Evolutionary conservation across 805 yeast genomes (phyloP).

Genomic region (Kuraishia cidri): DNA sequence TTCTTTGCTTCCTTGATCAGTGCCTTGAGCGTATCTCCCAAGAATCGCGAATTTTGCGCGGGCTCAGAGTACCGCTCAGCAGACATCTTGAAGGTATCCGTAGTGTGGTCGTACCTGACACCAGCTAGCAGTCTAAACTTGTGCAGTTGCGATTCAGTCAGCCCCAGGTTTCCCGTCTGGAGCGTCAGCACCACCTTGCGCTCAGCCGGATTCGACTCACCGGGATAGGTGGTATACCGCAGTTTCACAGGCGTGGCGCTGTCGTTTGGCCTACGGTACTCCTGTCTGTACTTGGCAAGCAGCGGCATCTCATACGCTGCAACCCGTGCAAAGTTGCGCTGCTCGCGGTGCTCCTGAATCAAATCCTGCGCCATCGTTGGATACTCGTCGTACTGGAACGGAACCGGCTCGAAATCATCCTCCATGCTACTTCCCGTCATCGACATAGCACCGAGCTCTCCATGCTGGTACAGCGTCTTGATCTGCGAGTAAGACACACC

Average conservation of each 20-base stretch:
- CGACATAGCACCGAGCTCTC: constrained; percentile 30
- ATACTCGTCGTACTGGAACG: constrained; percentile 55
- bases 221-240: constrained; percentile 64
- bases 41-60: constrained; percentile 74
- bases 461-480: constrained; percentile 26
- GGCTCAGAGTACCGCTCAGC: constrained; percentile 61
- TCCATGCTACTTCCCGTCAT: constrained; percentile 25
- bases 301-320: constrained; percentile 92
- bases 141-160: constrained; percentile 46
- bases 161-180: constrained; percentile 41
- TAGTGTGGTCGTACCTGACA: constrained; percentile 57
- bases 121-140: constrained; percentile 78
- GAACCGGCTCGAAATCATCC: constrained; percentile 27
- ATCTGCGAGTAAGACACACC: constrained; percentile 21
- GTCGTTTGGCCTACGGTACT: constrained; percentile 41
- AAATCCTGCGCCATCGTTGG: constrained; percentile 66
- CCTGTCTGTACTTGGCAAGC: constrained; percentile 65
- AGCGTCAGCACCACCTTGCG: constrained; percentile 58
- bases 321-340: constrained; percentile 67
- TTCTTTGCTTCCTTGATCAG: constrained; percentile 61
- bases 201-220: constrained; percentile 65
- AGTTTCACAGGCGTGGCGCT: constrained; percentile 49
- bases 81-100: constrained; percentile 57
- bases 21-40: constrained; percentile 54
- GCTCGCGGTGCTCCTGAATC: constrained; percentile 62